Evolutionary conservation across 768 basidiomycete species (phyloP), one percentile per base, ranked within the genome.

Genomic region (Hygrocybe punicea): DNA sequence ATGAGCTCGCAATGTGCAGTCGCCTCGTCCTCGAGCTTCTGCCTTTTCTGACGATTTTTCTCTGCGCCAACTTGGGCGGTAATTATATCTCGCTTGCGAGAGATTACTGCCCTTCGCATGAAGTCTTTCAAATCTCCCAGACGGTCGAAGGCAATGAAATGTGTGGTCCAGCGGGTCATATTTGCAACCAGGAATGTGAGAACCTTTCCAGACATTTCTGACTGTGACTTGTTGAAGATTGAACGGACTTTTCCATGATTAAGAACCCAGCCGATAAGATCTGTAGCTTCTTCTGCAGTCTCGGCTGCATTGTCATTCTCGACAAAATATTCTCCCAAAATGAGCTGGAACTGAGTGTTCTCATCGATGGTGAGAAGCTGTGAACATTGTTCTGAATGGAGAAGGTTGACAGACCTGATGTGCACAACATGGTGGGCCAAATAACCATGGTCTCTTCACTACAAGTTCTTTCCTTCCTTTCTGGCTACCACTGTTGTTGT

Each of bases 131-230:
- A 51, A 21, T 57, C 50, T 21, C 14, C 16, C 23, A 70, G 57
- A 35, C 58, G 56, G 35, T 59, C 47, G 47, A 71, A 72, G 1
- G 65, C 62, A 56, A 66, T 53, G 19, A 64, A 67, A 45, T 70
- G 67, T 3, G 67, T 72, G 1, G 61, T 65, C 69, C 67, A 72
- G 14, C 60, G 60, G 0, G 66, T 72, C 52, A 69, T 57, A 51
- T 72, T 70, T 3, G 63, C 65, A 29, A 65, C 55, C 13, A 71
- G 60, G 50, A 62, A 67, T 13, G 63, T 53, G 16, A 69, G 62
- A 34, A 62, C 61, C 4, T 60, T 61, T 16, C 42, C 58, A 60
- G 42, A 48, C 44, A 36, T 62, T 45, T 56, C 55, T 1, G 54
- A 45, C 39, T 71, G 67, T 1, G 36, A 19, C 3, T 62, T 51